These are phyloP conservation scores for Aspergillus hiratsukae DNA, from an alignment of 2,329 filamentous ascomycete species.

Conservation along the genomic window DNA sequence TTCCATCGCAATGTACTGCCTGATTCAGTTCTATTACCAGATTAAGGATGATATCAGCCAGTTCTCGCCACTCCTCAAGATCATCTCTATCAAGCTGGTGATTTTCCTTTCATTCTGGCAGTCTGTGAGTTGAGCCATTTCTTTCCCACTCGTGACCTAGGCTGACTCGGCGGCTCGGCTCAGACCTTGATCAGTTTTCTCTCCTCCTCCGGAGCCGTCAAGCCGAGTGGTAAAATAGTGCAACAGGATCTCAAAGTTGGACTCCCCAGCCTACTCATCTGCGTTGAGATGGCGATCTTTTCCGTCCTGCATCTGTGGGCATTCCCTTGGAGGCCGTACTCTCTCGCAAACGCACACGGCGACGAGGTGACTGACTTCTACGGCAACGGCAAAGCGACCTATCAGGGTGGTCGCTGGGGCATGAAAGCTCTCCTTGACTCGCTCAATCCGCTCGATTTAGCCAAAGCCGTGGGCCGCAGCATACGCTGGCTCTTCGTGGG, in stretches of 20 bases:
- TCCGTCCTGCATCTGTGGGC: slow-evolving; percentile 74
- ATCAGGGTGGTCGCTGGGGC: slow-evolving; percentile 62
- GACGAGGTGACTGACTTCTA: slow-evolving; percentile 42
- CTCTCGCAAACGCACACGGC: slow-evolving; percentile 43
- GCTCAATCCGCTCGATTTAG: slow-evolving; percentile 75
- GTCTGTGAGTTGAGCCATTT: slow-evolving; percentile 35
- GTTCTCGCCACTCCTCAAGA: slow-evolving; percentile 72
- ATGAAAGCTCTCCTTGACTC: slow-evolving; percentile 64
- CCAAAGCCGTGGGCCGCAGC: slow-evolving; percentile 73
- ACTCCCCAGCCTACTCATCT: slow-evolving; percentile 71
- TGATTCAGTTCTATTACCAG: slow-evolving; percentile 84
- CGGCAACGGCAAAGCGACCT: slow-evolving; percentile 46
- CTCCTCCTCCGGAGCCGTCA: slow-evolving; percentile 59
- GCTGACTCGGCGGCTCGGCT: not conserved
- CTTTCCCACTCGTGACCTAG: not conserved
- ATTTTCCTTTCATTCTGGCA: slow-evolving; percentile 94
- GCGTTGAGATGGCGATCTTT: slow-evolving; percentile 81
- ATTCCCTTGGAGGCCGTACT: slow-evolving; percentile 72
- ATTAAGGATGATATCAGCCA: slow-evolving; percentile 63
- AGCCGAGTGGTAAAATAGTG: slow-evolving; percentile 58
- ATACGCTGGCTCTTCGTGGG: slow-evolving; percentile 79
- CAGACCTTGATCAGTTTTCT: slow-evolving; percentile 58
- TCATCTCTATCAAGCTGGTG: slow-evolving; percentile 82
- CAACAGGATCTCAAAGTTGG: slow-evolving; percentile 76
- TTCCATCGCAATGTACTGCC: slow-evolving; percentile 79